phyloP scores from a whole-genome alignment of 2,329 filamentous ascomycete species.

The Scytalidium sp. region DNA sequence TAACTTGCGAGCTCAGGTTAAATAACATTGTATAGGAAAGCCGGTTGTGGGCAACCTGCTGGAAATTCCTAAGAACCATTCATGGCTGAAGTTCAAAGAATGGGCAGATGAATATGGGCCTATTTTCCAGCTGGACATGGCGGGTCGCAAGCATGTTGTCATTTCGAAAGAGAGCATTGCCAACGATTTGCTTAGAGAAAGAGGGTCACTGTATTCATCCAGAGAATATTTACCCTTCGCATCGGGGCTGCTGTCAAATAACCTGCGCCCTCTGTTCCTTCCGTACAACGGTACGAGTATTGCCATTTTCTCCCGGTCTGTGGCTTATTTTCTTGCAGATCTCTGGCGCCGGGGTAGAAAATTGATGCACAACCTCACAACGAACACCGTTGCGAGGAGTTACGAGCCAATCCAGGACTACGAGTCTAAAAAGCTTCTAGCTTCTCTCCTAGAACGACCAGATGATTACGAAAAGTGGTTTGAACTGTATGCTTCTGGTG shows the following conservation, averaged over 20 bases:
- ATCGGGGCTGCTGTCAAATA: constrained; percentile 27
- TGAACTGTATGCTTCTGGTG: constrained; percentile 36
- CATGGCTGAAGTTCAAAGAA: constrained; percentile 38
- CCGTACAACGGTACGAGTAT: constrained; percentile 21
- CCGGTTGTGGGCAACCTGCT: constrained; percentile 30
- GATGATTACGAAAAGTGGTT: constrained; percentile 34
- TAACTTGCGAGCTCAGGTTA: no score
- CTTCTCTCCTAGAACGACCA: constrained; percentile 31
- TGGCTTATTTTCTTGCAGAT: constrained; percentile 4
- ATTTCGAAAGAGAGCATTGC: constrained; percentile 37
- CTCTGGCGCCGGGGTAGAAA: constrained; percentile 30
- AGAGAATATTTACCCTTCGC: constrained; percentile 33
- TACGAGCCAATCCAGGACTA: constrained; percentile 10
- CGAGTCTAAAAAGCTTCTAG: constrained; percentile 27
- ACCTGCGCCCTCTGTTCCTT: constrained; percentile 27
- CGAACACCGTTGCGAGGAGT: constrained; percentile 1
- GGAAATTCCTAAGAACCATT: constrained; percentile 31
- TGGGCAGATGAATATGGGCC: constrained; percentile 34
- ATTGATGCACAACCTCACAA: constrained; percentile 19
- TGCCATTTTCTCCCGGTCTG: background rate
- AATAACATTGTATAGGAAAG: background rate
- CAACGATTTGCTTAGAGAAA: constrained; percentile 38
- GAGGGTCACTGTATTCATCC: constrained; percentile 35
- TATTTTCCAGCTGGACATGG: constrained; percentile 41
- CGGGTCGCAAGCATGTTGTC: constrained; percentile 34